Conservation (phyloP, 2,329 filamentous ascomycete genomes). For the Dryadomyces sulphureus region DNA sequence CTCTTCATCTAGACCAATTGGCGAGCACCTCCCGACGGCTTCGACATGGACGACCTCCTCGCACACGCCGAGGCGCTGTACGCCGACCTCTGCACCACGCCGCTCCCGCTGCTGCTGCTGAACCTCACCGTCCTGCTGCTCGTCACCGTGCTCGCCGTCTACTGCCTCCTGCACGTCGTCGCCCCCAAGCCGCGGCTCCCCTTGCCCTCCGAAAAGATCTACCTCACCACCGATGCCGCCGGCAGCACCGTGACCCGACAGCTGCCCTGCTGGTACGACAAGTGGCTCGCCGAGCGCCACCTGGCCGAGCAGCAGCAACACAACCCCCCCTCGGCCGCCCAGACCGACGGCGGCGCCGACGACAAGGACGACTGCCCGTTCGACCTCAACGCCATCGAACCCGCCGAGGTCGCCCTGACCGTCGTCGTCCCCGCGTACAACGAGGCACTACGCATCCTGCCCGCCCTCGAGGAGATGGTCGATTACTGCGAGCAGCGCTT, state of each 20-base stretch:
- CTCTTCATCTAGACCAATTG: no score
- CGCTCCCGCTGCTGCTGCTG: conserved; percentile 9
- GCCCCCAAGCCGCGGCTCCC: conserved; percentile 68
- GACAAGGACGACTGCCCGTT: conserved; percentile 21
- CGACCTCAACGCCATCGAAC: conserved; percentile 48
- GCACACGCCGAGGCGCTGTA: conserved; percentile 2
- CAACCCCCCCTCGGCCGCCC: neutral
- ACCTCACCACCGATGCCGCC: conserved; percentile 57
- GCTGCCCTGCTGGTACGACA: conserved; percentile 81
- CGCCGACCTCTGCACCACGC: conserved; percentile 2
- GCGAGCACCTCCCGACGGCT: no score
- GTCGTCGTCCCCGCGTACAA: conserved; percentile 94
- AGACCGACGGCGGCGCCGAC: conserved; percentile 8
- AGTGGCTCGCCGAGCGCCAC: conserved; percentile 48
- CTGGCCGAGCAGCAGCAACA: conserved; percentile 15
- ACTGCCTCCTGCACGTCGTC: conserved; percentile 54
- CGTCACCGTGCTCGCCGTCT: conserved; percentile 23
- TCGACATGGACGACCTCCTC: conserved; percentile 5
- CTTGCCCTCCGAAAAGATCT: conserved; percentile 68
- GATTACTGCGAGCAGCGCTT: conserved; percentile 69
- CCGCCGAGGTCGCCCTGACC: conserved; percentile 71
- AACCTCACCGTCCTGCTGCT: conserved; percentile 1
- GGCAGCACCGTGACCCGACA: conserved; percentile 32
- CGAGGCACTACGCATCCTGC: conserved; percentile 67
- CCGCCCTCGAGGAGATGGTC: conserved; percentile 83